Conservation (phyloP, 352 stramenopile species). For the Globisporangium sylvaticum region DNA sequence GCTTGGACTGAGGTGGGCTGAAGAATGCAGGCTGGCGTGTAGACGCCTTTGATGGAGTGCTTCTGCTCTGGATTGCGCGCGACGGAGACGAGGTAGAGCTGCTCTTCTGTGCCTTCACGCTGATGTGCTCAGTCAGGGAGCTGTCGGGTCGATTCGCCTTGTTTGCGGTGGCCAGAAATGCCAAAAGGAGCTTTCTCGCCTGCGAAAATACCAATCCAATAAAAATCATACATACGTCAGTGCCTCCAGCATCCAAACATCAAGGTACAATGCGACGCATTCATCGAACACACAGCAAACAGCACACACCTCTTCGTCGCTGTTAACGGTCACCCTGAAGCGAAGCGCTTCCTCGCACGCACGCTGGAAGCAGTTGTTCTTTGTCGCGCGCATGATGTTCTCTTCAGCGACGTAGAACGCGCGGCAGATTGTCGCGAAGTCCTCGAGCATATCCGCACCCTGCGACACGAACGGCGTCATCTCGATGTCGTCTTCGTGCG, state of each 20-base stretch:
- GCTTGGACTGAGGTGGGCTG: slow-evolving; percentile 16
- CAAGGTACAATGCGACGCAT: background rate
- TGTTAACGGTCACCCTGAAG: slow-evolving; percentile 26
- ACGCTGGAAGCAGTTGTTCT: slow-evolving; percentile 44
- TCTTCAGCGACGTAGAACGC: slow-evolving; percentile 31
- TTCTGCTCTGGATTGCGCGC: background rate
- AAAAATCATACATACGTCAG: background rate
- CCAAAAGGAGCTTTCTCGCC: slow-evolving; percentile 19
- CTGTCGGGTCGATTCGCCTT: background rate
- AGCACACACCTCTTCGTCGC: slow-evolving; percentile 19
- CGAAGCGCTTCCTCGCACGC: slow-evolving; percentile 48
- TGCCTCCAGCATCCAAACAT: background rate
- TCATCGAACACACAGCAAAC: background rate
- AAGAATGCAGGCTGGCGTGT: slow-evolving; percentile 10
- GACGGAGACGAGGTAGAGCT: slow-evolving; percentile 7
- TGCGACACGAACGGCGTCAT: slow-evolving; percentile 2
- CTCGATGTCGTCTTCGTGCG: slow-evolving; percentile 35
- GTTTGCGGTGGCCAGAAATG: slow-evolving; percentile 15
- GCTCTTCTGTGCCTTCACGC: slow-evolving; percentile 12
- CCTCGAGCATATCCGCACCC: slow-evolving; percentile 18
- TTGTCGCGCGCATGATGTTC: slow-evolving; percentile 27
- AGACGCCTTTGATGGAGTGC: background rate
- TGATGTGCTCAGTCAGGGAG: background rate
- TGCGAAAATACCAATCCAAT: slow-evolving; percentile 4
- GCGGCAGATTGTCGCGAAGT: slow-evolving; percentile 41